phyloP scores from a whole-genome alignment of 257 asterid species.

The Coffea canephora region DNA sequence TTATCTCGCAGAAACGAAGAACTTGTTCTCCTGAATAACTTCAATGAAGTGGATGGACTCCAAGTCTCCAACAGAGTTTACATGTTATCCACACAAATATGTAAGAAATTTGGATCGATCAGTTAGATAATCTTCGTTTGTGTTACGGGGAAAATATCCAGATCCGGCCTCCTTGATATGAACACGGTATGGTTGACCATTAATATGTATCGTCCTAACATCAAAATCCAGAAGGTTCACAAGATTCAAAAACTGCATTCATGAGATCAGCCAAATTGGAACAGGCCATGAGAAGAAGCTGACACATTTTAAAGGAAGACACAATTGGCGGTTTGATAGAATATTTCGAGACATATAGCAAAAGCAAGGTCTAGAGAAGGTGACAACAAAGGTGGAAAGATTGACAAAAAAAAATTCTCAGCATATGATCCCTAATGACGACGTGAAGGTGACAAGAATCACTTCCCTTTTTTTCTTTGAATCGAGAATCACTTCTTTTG shows the following conservation, averaged over 20 bases:
- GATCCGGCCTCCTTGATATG: not conserved
- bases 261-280: not conserved
- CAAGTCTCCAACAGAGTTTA: not conserved
- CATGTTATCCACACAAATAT: not conserved
- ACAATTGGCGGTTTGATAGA: no score
- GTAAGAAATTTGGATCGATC: not conserved
- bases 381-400: not conserved
- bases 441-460: conserved; percentile 19
- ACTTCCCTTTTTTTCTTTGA: not conserved
- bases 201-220: not conserved
- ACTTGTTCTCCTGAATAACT: not conserved
- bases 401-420: not conserved
- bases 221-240: no score
- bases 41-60: not conserved
- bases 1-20: not conserved
- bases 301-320: not conserved
- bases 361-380: not conserved
- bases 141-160: not conserved
- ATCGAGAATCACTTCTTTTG: conserved; percentile 8
- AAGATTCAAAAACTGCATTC: not conserved
- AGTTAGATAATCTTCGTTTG: not conserved
- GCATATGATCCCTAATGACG: not conserved
- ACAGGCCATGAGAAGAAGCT: not conserved
- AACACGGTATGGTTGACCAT: not conserved
- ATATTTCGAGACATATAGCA: not conserved